Conservation (phyloP, 2,329 filamentous ascomycete genomes). For the Penicillium sp. region DNA sequence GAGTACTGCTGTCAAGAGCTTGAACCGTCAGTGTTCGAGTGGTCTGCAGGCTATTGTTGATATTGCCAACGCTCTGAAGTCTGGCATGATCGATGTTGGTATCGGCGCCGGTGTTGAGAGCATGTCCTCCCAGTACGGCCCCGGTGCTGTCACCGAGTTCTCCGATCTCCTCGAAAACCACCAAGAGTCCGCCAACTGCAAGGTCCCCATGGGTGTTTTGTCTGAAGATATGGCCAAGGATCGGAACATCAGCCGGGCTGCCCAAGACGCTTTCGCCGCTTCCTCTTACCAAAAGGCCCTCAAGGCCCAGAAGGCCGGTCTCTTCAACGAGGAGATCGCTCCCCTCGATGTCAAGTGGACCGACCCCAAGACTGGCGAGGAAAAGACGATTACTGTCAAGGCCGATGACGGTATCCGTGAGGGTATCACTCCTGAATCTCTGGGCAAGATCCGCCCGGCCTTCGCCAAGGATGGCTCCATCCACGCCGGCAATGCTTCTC, state of each 20-base stretch:
- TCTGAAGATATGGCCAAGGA: conserved; percentile 94
- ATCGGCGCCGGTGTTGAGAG: conserved; percentile 93
- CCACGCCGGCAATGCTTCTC: conserved; percentile 91
- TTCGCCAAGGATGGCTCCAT: conserved; percentile 90
- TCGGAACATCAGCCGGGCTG: conserved; percentile 61
- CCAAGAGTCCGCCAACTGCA: conserved; percentile 85
- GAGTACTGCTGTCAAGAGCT: conserved; percentile 70
- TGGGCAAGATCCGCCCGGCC: conserved; percentile 84
- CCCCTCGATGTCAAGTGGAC: conserved; percentile 81
- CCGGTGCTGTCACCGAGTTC: conserved; percentile 84
- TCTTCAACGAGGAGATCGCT: conserved; percentile 86
- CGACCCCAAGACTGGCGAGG: conserved; percentile 84
- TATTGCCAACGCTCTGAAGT: conserved; percentile 83
- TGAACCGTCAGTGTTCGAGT: conserved; percentile 93
- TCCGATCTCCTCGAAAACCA: conserved; percentile 78
- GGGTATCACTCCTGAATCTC: conserved; percentile 77
- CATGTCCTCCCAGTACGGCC: conserved; percentile 89
- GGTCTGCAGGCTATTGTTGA: conserved; percentile 90
- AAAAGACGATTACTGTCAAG: conserved; percentile 72
- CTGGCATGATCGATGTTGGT: conserved; percentile 91
- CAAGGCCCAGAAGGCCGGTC: conserved; percentile 77
- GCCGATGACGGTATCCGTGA: conserved; percentile 82
- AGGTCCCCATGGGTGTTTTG: conserved; percentile 90
- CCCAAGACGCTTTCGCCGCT: conserved; percentile 93
- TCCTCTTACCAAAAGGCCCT: conserved; percentile 83